phyloP scores from a whole-genome alignment of 73 alveolate species.

The Tetrahymena thermophila region DNA sequence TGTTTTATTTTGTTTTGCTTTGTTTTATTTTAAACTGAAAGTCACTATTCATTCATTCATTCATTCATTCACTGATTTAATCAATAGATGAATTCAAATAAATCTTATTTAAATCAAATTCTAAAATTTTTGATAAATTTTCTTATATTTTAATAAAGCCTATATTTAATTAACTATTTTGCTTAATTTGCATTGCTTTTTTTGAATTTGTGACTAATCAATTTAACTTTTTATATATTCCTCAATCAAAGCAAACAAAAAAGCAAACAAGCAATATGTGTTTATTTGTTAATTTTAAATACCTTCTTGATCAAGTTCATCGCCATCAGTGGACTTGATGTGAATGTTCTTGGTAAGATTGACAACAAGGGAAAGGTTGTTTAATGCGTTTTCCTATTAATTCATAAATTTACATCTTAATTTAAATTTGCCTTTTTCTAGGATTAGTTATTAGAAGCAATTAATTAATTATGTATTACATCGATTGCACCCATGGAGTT shows the following conservation, averaged over 20 bases:
- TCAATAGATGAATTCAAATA: background rate
- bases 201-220: background rate
- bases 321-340: slow-evolving; percentile 57
- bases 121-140: background rate
- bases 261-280: background rate
- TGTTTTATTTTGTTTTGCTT: slow-evolving; percentile 76
- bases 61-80: too few relatives aligned
- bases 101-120: background rate
- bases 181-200: background rate
- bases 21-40: background rate
- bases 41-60: too few relatives aligned
- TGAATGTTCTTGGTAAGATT: slow-evolving; percentile 73
- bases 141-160: background rate
- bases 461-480: slow-evolving; percentile 27
- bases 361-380: slow-evolving; percentile 71
- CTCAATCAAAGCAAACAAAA: background rate
- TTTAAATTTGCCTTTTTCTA: background rate
- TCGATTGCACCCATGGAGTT: slow-evolving; percentile 91
- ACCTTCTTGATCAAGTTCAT: background rate
- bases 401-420: background rate
- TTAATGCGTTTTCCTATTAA: slow-evolving; percentile 48
- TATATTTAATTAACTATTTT: background rate
- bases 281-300: slow-evolving; percentile 7
- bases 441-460: background rate
- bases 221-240: background rate